phyloP scores from a whole-genome alignment of 2,329 filamentous ascomycete species.

The Mariannaea sp. region DNA sequence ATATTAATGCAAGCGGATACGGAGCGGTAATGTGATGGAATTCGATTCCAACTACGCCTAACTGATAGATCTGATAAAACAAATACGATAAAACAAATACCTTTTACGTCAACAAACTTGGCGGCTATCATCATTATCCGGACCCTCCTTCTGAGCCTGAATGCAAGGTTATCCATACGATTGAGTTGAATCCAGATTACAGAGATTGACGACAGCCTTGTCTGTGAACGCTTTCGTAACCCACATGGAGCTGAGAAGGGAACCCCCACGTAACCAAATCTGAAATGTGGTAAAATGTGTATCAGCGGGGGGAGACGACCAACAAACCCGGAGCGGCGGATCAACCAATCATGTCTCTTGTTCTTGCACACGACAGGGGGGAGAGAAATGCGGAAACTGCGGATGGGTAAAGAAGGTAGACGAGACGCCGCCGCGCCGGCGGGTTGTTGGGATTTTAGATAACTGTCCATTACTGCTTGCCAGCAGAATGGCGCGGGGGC shows the following conservation, averaged over 20 bases:
- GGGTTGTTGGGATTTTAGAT: background rate
- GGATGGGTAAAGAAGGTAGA: background rate
- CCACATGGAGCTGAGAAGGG: constrained; percentile 2
- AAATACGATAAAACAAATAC: constrained; percentile 10
- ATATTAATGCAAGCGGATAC: constrained; percentile 8
- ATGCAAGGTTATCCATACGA: constrained; percentile 11
- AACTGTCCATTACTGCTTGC: no score
- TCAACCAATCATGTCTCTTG: constrained; percentile 13
- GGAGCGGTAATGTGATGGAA: constrained; percentile 1
- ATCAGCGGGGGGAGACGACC: constrained; percentile 8
- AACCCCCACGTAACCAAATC: constrained; percentile 20
- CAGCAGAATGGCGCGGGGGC: constrained; percentile 1
- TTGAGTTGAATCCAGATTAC: background rate
- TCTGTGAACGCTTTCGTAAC: background rate
- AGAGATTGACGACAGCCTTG: background rate
- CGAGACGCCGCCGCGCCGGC: background rate
- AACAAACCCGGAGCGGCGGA: constrained; percentile 13
- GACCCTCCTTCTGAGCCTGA: background rate
- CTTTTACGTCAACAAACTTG: constrained; percentile 15
- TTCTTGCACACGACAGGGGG: background rate
- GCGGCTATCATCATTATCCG: background rate
- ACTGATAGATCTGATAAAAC: constrained; percentile 1
- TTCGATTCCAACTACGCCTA: background rate
- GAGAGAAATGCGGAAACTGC: constrained; percentile 6
- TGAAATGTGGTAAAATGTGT: constrained; percentile 1